Conservation (phyloP, 2,329 filamentous ascomycete genomes). For the Parastagonospora avenae region DNA sequence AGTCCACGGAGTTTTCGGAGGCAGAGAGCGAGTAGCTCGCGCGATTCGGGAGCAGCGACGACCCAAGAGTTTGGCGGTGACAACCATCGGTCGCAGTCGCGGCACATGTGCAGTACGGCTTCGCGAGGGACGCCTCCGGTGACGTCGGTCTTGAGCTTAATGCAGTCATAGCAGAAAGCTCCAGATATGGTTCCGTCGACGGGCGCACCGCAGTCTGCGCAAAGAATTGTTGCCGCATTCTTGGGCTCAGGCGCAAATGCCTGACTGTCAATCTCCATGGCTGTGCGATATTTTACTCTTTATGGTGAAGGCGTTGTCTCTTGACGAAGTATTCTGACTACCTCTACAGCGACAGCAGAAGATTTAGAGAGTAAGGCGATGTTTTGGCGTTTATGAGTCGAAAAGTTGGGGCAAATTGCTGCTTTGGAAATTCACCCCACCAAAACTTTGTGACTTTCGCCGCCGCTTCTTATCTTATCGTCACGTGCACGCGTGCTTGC, state of each 20-base stretch:
- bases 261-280: conserved; percentile 50
- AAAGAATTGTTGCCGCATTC: conserved; percentile 76
- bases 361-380: conserved; percentile 4
- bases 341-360: neutral
- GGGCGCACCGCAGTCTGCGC: conserved; percentile 94
- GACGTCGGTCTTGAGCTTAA: conserved; percentile 93
- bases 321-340: neutral
- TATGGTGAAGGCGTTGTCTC: neutral
- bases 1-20: conserved; percentile 85
- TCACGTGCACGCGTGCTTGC: conserved; percentile 26
- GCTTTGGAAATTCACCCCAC: conserved; percentile 42
- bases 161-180: conserved; percentile 93
- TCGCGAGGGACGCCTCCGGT: conserved; percentile 90
- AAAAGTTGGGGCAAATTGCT: conserved; percentile 20
- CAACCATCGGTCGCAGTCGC: conserved; percentile 91
- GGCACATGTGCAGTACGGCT: conserved; percentile 86
- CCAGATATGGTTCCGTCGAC: conserved; percentile 88
- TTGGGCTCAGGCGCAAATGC: conserved; percentile 47
- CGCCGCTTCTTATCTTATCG: conserved; percentile 30
- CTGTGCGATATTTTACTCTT: neutral
- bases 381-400: conserved; percentile 17
- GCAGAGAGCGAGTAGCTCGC: conserved; percentile 90
- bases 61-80: conserved; percentile 87
- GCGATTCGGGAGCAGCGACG: conserved; percentile 80
- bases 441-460: conserved; percentile 25